Evolutionary conservation across 306 rosid species (phyloP), one percentile per base, ranked within the genome.

Genomic region (Ceratonia siliqua): DNA sequence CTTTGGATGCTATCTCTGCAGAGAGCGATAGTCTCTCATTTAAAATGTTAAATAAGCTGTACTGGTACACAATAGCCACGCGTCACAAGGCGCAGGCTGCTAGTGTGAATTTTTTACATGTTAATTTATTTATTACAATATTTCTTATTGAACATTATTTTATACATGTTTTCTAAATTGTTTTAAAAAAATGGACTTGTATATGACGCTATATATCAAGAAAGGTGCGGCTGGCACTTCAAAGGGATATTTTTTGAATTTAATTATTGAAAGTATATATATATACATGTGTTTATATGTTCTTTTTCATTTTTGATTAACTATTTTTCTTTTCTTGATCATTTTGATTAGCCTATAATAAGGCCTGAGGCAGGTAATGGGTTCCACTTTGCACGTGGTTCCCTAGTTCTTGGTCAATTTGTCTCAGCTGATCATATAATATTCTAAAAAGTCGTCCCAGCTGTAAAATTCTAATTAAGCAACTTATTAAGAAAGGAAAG

Each of bases 1-100:
- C 85, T 79, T 87, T 68, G 76, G 72, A 78, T 83, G 82, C 86
- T 83, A 75, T 88, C 80, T 83, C 79, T 84, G 97, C 79, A 82
- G 97, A 94, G 84, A 84, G 93, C 78, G 91, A 91, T 87, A 85
- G 93, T 91, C 88, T 81, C 86, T 77, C 52, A 63, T 88, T 83
- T 8, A 79, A 81, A 82, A 48, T 86, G 69, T 55, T 78, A 24
- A 68, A 78, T 49, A 76, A 85, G 79, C 71, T 83, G 50, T 35
- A 74, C 62, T 74, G 69, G 63, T 59, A 68, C 57, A 46, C 58
- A 39, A 27, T 18, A 58, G 80, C 86, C 80, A 83, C 84, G 80
- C 87, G 74, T 82, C 82, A 83, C 85, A 80, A 67, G 77, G 75
- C 54, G 75, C 54, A 53, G 78, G 72, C 75, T 21, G 72, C 80